phyloP scores from a whole-genome alignment of 208 protist genomes.

The Crithidia expoeki region DNA sequence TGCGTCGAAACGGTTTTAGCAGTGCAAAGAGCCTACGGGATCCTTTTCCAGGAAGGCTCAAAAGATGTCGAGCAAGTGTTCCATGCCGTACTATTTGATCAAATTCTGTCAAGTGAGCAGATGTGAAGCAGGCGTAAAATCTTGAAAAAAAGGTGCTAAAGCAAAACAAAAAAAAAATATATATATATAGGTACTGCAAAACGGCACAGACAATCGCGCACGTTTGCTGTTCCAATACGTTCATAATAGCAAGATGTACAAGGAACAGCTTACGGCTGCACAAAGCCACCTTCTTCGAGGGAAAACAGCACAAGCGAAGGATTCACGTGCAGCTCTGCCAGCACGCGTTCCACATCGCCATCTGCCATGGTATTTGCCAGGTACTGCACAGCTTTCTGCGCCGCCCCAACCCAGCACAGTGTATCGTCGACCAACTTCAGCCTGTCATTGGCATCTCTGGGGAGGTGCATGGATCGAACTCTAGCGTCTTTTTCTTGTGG shows the following conservation, averaged over 20 bases:
- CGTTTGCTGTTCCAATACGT: too few species aligned
- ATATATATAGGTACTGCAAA: neutral
- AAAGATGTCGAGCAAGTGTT: too few species aligned
- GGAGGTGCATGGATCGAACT: too few species aligned
- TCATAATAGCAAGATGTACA: too few species aligned
- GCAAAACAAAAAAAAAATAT: constrained; percentile 2
- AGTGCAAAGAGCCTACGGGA: too few species aligned
- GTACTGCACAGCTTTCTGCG: constrained; percentile 25
- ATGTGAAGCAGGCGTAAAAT: neutral
- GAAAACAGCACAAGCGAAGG: constrained; percentile 27
- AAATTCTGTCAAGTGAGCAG: neutral
- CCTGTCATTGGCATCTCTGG: neutral
- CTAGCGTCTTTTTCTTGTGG: too few species aligned
- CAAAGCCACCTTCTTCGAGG: constrained; percentile 28
- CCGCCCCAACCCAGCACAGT: constrained; percentile 28
- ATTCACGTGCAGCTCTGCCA: constrained; percentile 34
- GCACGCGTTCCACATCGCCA: constrained; percentile 27
- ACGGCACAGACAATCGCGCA: neutral
- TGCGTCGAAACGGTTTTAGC: too few species aligned
- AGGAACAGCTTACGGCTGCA: neutral
- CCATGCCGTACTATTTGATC: too few species aligned
- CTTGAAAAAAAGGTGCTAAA: neutral
- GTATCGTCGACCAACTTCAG: constrained; percentile 27
- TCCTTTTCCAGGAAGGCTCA: too few species aligned
- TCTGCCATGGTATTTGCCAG: constrained; percentile 11